Base-by-base conservation (phyloP, 2,329 filamentous ascomycete species). In the Trichoderma harzianum region DNA sequence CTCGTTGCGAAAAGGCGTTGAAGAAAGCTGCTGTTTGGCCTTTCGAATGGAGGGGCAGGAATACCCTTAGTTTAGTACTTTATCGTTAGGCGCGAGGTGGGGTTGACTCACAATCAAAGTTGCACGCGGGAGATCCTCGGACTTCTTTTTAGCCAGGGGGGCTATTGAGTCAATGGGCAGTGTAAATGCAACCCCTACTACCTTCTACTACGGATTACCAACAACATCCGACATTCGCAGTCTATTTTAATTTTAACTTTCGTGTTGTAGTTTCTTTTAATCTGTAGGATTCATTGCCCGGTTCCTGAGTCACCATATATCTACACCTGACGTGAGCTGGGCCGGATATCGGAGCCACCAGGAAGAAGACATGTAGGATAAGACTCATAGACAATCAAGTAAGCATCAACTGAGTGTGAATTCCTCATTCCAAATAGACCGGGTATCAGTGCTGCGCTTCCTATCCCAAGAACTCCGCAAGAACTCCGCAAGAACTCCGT, bases 41-140 rank as follows among this genome's bases (percentile, higher is more conserved):
- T 74, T 74, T 57, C n/a, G 60, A 53, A 64, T 64, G 76, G 74
- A 72, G 76, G 80, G 77, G 79, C 77, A 76, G 76, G 79, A 75
- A 78, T 76, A 76, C 75, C 69, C 73, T 74, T 65, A 69, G 18
- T 34, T 74, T 65, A 70, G 18, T 34, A 39, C 30, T 63, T 69
- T 64, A 74, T 72, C 57, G 51, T 58, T 62, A 61, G 67, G 68
- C 65, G 73, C 69, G 76, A 78, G 78, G 76, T 80, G 79, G 79
- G 79, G 79, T 80, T 80, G 79, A 81, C 75, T 81, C 79, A 81
- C 75, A 72, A 60, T 11, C 76, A 72, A 69, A 39, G 61, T 16
- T 61, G 34, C 28, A 39, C 10, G 65, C 77, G 77, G 76, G 65
- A 75, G 76, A 78, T 78, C 76, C 72, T 78, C 76, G 76, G 76